These are phyloP conservation scores for Plasmodium chabaudi DNA, from an alignment of 169 alveolate genomes.

Conservation along the genomic window DNA sequence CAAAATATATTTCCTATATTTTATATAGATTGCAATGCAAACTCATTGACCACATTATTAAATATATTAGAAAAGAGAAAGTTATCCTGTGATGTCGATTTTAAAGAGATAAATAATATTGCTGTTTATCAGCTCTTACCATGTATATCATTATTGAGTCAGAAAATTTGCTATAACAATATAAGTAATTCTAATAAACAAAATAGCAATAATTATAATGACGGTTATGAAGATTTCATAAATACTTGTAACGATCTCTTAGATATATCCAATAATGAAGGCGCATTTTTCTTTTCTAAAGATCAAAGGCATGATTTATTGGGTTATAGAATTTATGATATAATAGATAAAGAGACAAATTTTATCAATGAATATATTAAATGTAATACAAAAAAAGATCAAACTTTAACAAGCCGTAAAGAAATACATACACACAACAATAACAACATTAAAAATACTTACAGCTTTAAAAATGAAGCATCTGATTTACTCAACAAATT, in stretches of 20 bases:
- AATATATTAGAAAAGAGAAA: constrained; percentile 39
- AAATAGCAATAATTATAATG: neutral
- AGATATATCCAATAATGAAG: constrained; percentile 8
- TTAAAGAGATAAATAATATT: constrained; percentile 29
- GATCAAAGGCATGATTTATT: constrained; percentile 46
- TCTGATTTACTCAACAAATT: constrained; percentile 14
- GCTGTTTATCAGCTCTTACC: constrained; percentile 41
- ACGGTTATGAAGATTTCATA: neutral
- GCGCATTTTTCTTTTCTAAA: constrained; percentile 17
- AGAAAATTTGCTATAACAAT: neutral
- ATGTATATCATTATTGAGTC: constrained; percentile 6
- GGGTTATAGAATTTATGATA: constrained; percentile 58
- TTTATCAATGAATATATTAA: neutral
- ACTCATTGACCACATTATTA: constrained; percentile 5
- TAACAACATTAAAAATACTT: neutral
- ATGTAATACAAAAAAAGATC: neutral
- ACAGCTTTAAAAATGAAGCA: constrained; percentile 5
- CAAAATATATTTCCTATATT: constrained; percentile 17
- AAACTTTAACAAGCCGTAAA: neutral
- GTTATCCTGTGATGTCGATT: constrained; percentile 64
- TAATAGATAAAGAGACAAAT: constrained; percentile 4
- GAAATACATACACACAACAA: neutral
- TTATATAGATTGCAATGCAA: constrained; percentile 54
- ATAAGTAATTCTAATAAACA: neutral
- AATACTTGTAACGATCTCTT: neutral